These are phyloP conservation scores for Sphagnum contortum DNA, from an alignment of 225 moss, liverwort and hornwort species.

Conservation along the genomic window DNA sequence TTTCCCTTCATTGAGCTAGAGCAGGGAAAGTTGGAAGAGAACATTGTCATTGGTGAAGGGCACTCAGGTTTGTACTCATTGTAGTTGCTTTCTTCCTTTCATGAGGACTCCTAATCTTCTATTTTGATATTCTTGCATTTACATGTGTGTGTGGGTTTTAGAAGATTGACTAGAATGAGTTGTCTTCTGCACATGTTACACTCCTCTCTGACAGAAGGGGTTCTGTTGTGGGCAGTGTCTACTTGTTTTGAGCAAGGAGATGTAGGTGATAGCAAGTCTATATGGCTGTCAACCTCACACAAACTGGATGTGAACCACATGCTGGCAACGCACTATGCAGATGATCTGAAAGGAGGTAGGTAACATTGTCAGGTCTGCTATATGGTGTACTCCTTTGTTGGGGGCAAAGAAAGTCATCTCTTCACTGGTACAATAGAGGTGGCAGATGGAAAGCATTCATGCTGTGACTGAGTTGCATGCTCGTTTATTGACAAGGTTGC, in stretches of 20 bases:
- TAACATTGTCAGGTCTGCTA: too few relatives aligned
- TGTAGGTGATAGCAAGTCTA: constrained; percentile 34
- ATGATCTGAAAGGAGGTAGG: constrained; percentile 72
- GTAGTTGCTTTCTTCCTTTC: too few relatives aligned
- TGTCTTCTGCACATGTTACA: too few relatives aligned
- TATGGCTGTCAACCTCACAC: constrained; percentile 62
- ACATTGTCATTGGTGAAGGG: constrained; percentile 33
- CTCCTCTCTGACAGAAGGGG: not conserved
- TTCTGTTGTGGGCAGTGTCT: constrained; percentile 41
- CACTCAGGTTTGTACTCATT: constrained; percentile 34
- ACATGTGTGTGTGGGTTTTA: too few relatives aligned
- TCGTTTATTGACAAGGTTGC: not conserved
- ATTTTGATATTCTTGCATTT: too few relatives aligned
- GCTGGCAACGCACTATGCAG: not conserved
- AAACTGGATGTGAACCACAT: constrained; percentile 38
- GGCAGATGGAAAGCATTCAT: too few relatives aligned
- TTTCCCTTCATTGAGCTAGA: constrained; percentile 41
- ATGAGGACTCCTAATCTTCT: too few relatives aligned
- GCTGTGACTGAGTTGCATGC: too few relatives aligned
- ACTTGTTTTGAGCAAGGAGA: constrained; percentile 76
- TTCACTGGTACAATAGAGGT: too few relatives aligned
- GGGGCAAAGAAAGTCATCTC: too few relatives aligned
- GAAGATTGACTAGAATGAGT: too few relatives aligned
- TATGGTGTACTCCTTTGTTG: too few relatives aligned
- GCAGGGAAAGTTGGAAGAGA: constrained; percentile 63